Evolutionary conservation across 2,329 filamentous ascomycete genomes (phyloP), one percentile per base, ranked within the genome.

Genomic region (Talaromyces amestolkiae): DNA sequence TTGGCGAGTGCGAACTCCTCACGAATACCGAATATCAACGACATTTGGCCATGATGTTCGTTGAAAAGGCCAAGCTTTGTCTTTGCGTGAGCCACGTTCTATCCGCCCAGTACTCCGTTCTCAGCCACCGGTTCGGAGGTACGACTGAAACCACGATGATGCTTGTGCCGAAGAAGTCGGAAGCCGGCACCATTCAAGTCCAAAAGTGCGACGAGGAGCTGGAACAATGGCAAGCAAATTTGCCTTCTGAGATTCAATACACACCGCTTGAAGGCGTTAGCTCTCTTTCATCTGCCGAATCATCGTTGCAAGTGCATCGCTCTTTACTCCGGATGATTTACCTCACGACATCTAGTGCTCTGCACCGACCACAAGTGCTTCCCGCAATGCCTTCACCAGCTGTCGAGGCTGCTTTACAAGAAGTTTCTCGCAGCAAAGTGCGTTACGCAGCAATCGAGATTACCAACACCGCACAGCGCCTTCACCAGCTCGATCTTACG

Each of bases 241-340:
- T 97, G 39, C 90, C 92, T 0, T 78, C 85, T 22, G 87, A 88
- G 70, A 93, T 91, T 69, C 86, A 87, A 68, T 93, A 95, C 89
- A 45, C 61, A 4, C 83, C 79, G 17, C 82, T 87, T 19, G 88
- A 88, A 39, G 83, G 84, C 45, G 83, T 87, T 3, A 86, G 86
- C 8, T 59, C 60, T 35, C 72, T 83, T n/a, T 69, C 74, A 6
- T 70, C 78, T 62, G 78, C 78, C 22, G 78, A 82, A 47, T 79
- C 81, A 66, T 80, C 83, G 13, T 72, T 89, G 58, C 83, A 86
- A 68, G 79, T 97, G 2, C 92, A 97, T 75, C 87, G 91, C 58
- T 91, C 91, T n/a, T 83, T 97, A 22, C 82, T 98, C 41, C 92
- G 96, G 77, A 96, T 97, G 90, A 88, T 97, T 1, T 97, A 96